phyloP scores from a whole-genome alignment of 2,329 filamentous ascomycete genomes.

The Botrytis tulipae region DNA sequence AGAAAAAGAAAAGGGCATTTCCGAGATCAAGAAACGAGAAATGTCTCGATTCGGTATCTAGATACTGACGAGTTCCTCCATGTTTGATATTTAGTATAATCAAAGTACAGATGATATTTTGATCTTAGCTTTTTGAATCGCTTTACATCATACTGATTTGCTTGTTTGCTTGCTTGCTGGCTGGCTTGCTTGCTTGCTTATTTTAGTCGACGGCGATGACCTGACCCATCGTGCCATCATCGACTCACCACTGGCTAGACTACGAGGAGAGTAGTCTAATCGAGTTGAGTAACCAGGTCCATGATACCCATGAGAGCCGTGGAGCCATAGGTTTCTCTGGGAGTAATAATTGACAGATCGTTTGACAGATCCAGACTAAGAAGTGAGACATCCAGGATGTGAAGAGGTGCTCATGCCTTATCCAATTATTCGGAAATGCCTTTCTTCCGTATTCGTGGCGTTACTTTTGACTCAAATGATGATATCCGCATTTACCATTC shows the following conservation, averaged over 20 bases:
- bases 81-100: too few relatives aligned
- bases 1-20: neutral
- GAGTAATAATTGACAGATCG: neutral
- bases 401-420: neutral
- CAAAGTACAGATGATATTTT: neutral
- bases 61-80: too few relatives aligned
- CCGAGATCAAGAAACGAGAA: neutral
- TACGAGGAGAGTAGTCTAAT: neutral
- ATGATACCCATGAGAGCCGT: neutral
- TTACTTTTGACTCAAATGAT: neutral
- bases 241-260: neutral
- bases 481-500: neutral
- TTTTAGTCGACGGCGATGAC: neutral
- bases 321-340: neutral
- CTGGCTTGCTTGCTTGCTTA: neutral
- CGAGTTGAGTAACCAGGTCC: neutral
- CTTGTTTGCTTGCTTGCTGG: neutral
- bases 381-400: neutral
- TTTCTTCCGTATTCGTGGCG: neutral
- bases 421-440: conserved; percentile 1
- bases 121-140: neutral
- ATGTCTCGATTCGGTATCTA: neutral
- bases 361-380: neutral
- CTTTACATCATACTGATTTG: neutral
- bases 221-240: neutral